Base-by-base conservation (phyloP, 1,284 basidiomycete genomes). In the Ganoderma meredithae region DNA sequence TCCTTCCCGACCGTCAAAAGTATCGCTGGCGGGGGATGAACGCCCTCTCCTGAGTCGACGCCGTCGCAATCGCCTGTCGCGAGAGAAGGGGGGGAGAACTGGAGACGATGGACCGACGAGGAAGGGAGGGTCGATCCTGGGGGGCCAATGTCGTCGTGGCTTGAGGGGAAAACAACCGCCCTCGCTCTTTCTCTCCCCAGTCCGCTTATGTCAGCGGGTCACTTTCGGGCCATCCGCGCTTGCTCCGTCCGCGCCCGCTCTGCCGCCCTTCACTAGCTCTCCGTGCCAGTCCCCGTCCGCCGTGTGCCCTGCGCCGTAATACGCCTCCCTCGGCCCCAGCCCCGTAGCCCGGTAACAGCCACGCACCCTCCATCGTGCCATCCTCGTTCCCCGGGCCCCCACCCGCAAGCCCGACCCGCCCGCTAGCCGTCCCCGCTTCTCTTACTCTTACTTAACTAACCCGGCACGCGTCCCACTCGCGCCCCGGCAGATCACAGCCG, bases 81-180 rank as follows among this genome's bases (percentile, higher is more conserved):
- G 80, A 72, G 76, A 75, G 66, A 71, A 73, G 71, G 66, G 58
- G 74, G 70, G 70, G 77, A 76, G 9, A n/a, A 75, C 75, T 76
- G 76, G 79, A 76, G 77, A 76, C 77, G 80, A 81, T 69, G 76
- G 77, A 80, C 76, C 79, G 79, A 79, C 79, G 76, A 74, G 77
- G 79, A 53, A 78, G 78, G 79, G 80, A 77, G 75, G 75, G 83
- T 84, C 82, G 84, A 84, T 84, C 82, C 84, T 82, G 70, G 75
- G 76, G 76, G 77, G 77, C 75, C 76, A 72, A 76, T 72, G 73
- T 76, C 74, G 77, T 77, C 76, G 75, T 77, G 76, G 77, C 77
- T 76, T 73, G 67, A 62, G 70, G 60, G 64, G 64, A 72, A 72
- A 73, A 73, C 63, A 67, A 70, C 68, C 60, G 68, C 66, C 60